A percentile compares a stretch with the other conserved stretches of the same genome.
Conservation (phyloP, 495 filamentous ascomycete genomes). For the Hypoxylon rickii region DNA sequence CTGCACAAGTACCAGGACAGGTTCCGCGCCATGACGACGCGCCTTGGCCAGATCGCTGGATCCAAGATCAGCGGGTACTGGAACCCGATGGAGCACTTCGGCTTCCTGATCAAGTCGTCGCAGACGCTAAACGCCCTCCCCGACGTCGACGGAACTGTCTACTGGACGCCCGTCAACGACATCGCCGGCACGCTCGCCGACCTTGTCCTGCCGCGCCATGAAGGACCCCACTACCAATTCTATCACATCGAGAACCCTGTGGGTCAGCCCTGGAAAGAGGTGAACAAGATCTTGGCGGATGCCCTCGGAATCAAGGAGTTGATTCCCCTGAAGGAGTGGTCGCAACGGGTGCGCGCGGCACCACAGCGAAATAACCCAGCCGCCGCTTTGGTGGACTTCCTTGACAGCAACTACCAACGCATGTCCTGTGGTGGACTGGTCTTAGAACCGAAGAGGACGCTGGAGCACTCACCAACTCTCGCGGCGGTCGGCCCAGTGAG, state of each 20-base stretch:
- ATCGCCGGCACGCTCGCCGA: slow-evolving; percentile 24
- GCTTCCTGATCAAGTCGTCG: slow-evolving; percentile 57
- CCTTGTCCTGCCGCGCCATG: slow-evolving; percentile 27
- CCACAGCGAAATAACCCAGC: slow-evolving; percentile 55
- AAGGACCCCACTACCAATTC: slow-evolving; percentile 39
- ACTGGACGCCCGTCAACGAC: slow-evolving; percentile 56
- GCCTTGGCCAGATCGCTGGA: slow-evolving; percentile 57
- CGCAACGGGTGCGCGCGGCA: slow-evolving; percentile 45
- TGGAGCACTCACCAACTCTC: slow-evolving; percentile 52
- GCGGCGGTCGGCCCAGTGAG: slow-evolving; percentile 41
- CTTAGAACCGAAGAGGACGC: slow-evolving; percentile 44
- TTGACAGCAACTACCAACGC: slow-evolving; percentile 54
- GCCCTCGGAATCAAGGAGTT: slow-evolving; percentile 48
- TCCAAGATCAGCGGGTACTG: slow-evolving; percentile 55
- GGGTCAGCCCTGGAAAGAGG: slow-evolving; percentile 52
- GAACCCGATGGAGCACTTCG: slow-evolving; percentile 56
- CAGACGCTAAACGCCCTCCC: slow-evolving; percentile 55
- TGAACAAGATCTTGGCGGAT: slow-evolving; percentile 47
- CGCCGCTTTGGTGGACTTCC: slow-evolving; percentile 48
- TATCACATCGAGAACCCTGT: slow-evolving; percentile 64
- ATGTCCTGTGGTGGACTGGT: slow-evolving; percentile 61
- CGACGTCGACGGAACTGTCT: slow-evolving; percentile 48
- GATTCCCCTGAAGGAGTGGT: slow-evolving; percentile 55
- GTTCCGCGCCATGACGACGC: slow-evolving; percentile 53
- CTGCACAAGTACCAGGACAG: slow-evolving; percentile 47